Conservation (phyloP, 192 early-diverging fungal genomes). For the Coemansia asiatica region DNA sequence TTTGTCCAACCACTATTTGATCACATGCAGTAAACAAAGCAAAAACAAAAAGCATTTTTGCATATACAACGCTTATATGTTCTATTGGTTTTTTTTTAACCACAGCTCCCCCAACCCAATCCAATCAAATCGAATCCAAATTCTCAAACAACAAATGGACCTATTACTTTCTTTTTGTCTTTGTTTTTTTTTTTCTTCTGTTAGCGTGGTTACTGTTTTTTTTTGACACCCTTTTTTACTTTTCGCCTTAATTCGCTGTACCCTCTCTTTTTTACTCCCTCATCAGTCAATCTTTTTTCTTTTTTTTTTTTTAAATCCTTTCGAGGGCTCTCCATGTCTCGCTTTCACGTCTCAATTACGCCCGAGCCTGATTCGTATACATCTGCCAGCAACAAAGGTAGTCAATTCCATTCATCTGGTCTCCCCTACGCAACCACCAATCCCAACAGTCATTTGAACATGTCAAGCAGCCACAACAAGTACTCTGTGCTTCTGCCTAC, state of each 20-base stretch:
- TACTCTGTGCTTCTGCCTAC: constrained; percentile 97
- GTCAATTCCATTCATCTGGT: constrained; percentile 21
- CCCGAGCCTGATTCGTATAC: constrained; percentile 47
- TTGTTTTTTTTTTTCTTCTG: background rate
- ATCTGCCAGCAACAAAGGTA: constrained; percentile 23
- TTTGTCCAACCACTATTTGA: no score
- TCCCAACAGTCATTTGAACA: constrained; percentile 19
- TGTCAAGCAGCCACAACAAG: constrained; percentile 53
- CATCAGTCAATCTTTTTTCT: background rate
- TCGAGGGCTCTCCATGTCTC: constrained; percentile 33
- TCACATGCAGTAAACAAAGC: background rate
- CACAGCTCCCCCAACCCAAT: background rate
- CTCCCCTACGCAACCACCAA: constrained; percentile 23
- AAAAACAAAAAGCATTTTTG: background rate
- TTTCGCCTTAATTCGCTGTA: background rate
- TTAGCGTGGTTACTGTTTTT: background rate
- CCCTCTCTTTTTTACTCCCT: background rate
- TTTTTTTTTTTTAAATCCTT: background rate
- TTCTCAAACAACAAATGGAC: background rate
- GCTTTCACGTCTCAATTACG: constrained; percentile 53
- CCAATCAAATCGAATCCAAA: background rate
- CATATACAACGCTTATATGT: background rate
- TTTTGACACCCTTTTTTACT: background rate
- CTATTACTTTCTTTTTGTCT: background rate
- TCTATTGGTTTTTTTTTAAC: background rate